Percentiles rank a stretch among this genome's conserved stretches.
These are phyloP conservation scores for Allium fistulosum DNA, from an alignment of 106 monocot species.

Conservation along the genomic window DNA sequence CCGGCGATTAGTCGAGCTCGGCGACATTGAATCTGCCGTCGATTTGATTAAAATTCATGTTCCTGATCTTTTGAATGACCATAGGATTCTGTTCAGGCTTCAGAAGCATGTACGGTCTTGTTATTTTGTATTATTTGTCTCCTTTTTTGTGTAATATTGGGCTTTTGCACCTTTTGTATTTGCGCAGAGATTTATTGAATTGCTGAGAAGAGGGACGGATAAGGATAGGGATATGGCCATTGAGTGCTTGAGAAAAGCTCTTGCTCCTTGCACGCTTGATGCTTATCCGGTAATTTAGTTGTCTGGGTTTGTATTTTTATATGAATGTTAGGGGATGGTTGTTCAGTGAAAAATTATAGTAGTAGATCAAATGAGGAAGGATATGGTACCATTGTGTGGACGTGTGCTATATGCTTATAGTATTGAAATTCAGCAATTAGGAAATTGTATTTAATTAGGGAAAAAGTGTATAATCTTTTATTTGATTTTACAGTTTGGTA, in stretches of 20 bases:
- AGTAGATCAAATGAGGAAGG: too few species aligned
- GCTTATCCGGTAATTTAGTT: constrained; percentile 70
- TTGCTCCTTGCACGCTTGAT: constrained; percentile 91
- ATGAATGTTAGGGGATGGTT: too few species aligned
- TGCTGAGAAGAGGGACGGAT: constrained; percentile 71
- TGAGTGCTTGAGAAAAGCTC: constrained; percentile 52
- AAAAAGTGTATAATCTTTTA: too few species aligned
- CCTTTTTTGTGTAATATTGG: not conserved
- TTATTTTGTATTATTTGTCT: not conserved
- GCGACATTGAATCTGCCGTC: constrained; percentile 64
- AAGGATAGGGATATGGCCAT: constrained; percentile 62
- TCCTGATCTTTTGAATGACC: constrained; percentile 66
- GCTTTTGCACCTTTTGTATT: not conserved
- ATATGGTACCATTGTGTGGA: too few species aligned
- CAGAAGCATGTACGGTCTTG: constrained; percentile 68
- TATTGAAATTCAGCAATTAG: too few species aligned
- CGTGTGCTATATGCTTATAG: too few species aligned
- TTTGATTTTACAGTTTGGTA: too few species aligned
- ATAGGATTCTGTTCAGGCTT: constrained; percentile 76
- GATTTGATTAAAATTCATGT: constrained; percentile 42
- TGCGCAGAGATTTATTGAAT: constrained; percentile 83
- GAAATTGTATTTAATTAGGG: too few species aligned
- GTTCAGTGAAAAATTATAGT: too few species aligned
- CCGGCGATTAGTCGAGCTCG: constrained; percentile 52
- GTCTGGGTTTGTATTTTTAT: too few species aligned